Evolutionary conservation across 192 early-diverging fungal species (phyloP).

Genomic region (Paraglomus occultum): DNA sequence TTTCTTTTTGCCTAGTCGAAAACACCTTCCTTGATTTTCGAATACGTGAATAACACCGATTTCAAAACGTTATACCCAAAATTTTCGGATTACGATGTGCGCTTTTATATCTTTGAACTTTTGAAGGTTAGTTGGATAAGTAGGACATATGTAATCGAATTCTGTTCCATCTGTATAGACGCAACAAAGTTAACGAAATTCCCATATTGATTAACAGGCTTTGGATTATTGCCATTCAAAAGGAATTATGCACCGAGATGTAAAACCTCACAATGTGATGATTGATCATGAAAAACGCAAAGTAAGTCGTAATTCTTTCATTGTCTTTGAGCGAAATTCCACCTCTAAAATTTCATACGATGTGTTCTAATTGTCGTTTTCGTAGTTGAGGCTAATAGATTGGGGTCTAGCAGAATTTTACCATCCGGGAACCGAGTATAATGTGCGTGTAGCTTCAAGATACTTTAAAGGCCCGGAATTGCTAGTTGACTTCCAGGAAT

Average conservation of each 20-base stretch:
- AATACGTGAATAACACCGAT: conserved; percentile 96
- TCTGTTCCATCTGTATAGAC: not conserved
- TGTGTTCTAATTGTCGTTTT: not conserved
- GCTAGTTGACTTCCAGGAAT: conserved; percentile 96
- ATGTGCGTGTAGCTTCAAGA: conserved; percentile 96
- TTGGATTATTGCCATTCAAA: conserved; percentile 97
- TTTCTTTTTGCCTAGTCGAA: conserved; percentile 65
- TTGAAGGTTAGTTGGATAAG: conserved; percentile 65
- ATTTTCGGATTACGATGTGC: conserved; percentile 92
- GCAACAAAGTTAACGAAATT: not conserved
- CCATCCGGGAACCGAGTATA: conserved; percentile 95
- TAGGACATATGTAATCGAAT: not conserved
- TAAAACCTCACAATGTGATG: conserved; percentile 99
- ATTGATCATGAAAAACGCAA: conserved; percentile 96
- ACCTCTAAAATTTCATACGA: not conserved
- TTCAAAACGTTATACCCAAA: conserved; percentile 96
- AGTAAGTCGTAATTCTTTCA: conserved; percentile 32
- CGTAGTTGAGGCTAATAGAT: conserved; percentile 90
- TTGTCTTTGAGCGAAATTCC: not conserved
- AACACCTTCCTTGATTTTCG: conserved; percentile 95
- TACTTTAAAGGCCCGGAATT: conserved; percentile 99
- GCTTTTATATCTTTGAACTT: conserved; percentile 96
- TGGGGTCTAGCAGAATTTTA: conserved; percentile 99
- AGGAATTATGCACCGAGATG: conserved; percentile 99
- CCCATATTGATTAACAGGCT: conserved; percentile 55